Base-by-base conservation (phyloP, 768 basidiomycete species). In the Suillus discolor region DNA sequence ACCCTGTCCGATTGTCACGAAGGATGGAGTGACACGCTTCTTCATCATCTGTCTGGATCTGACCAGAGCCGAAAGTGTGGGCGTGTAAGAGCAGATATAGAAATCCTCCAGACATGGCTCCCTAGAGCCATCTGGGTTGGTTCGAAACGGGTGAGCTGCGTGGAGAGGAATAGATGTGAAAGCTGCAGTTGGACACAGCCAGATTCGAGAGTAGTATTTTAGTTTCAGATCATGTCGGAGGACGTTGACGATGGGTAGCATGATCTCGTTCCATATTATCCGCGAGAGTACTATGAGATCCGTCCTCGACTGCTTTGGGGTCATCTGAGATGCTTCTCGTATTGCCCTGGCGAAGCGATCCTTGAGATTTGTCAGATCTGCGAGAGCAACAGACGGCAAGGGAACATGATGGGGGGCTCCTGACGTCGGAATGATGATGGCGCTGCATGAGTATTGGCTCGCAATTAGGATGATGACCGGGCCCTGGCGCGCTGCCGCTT, bases 281-380 rank as follows among this genome's bases (percentile, higher is more conserved):
- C 44, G 44, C 20, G 2, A n/a, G 8, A 45, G 44, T 0, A 45
- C 44, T 45, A 45, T 45, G n/a, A 45, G 20, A 20, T 45, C 44
- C 3, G 18, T 45, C 8, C 44, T 25, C 28, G n/a, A 47, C 28
- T 25, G 25, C 5, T 8, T 23, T 25, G 20, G 11, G 20, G 0
- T 2, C 36, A 53, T 8, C 25, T 9, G 28, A 2, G 20, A 16
- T 23, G 63, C 61, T 0, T 62, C 31, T 15, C 51, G 61, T 31
- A 66, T 66, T 23, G 65, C 65, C 36, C 23, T 39, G 36, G 18
- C 1, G n/a, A n/a, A 45, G 38, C 65, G 57, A 65, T 69, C 57
- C 23, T 63, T 38, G 39, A 69, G 23, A 57, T 45, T n/a, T 47
- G 38, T n/a, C 18, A 66, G 36, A 67, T 28, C n/a, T 39, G n/a